Evolutionary conservation across 768 basidiomycete species (phyloP).

Genomic region (Lactarius pseudohatsudake): DNA sequence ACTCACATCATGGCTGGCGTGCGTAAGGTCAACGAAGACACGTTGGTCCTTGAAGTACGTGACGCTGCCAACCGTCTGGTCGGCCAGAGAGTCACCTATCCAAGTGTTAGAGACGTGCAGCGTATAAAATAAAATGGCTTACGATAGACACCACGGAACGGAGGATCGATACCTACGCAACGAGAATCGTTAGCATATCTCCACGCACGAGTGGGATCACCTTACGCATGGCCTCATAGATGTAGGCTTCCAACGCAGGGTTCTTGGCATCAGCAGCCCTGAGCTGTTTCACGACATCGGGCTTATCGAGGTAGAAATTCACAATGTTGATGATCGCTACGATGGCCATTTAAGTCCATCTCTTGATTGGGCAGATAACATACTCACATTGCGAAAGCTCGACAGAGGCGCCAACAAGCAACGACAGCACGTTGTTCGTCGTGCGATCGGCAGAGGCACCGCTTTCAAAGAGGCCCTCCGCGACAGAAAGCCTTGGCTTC

Average conservation of each 20-base stretch:
- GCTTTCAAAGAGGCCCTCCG: conserved; percentile 55
- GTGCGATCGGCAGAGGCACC: conserved; percentile 60
- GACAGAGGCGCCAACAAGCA: conserved; percentile 64
- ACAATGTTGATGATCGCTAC: conserved; percentile 65
- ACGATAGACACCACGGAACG: conserved; percentile 71
- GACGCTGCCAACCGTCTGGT: conserved; percentile 45
- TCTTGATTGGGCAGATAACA: neutral
- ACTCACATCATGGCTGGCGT: conserved; percentile 56
- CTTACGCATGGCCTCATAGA: conserved; percentile 70
- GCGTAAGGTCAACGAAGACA: conserved; percentile 61
- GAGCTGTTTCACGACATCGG: conserved; percentile 36
- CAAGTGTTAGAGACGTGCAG: neutral
- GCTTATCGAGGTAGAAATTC: conserved; percentile 60
- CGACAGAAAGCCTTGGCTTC: conserved; percentile 45
- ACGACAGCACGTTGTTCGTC: conserved; percentile 69
- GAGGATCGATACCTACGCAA: conserved; percentile 63
- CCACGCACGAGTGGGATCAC: too few relatives aligned
- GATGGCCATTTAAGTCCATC: neutral
- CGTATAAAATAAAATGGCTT: conserved; percentile 31
- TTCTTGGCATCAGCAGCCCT: conserved; percentile 39
- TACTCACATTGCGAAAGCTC: conserved; percentile 66
- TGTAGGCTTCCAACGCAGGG: conserved; percentile 52
- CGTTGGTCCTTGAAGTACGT: conserved; percentile 49
- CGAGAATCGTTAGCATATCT: conserved; percentile 19
- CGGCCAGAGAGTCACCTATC: conserved; percentile 48